Evolutionary conservation across 139 green algal species (phyloP), one percentile per base, ranked within the genome.

Genomic region (Chlorella ohadii): DNA sequence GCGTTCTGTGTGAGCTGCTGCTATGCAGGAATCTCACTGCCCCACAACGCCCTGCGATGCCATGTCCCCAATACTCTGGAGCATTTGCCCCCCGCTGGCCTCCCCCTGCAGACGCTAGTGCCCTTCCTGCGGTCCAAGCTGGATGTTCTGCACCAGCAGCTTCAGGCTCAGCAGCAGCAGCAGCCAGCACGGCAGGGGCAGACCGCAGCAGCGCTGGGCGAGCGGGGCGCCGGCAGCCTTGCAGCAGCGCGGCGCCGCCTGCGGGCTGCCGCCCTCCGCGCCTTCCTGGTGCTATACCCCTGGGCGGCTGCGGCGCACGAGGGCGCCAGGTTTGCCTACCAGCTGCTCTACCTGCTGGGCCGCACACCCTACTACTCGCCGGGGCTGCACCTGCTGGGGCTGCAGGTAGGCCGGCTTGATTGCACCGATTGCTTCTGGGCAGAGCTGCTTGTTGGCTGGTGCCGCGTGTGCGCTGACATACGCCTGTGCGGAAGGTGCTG

Each of bases 281-380:
- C 86, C 2, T 86, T 93, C 36, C 22, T 94, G 61, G 51, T 63
- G 0, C 44, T 64, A 12, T 96, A 94, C 81, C 94, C 94, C 36
- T 92, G 77, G 71, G 16, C 91, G 6, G 87, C 90, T 33, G 87
- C 91, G 11, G 84, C 56, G 4, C 64, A 92, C 47, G 91, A 98
- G 77, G 90, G 79, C 15, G 51, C 79, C 1, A 75, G 77, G 15
- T 92, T 97, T 57, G 84, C 78, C 16, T 97, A 95, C 83, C 94
- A 98, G 85, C 63, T 96, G 78, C 36, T 84, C 0, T 97, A 96
- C 80, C 81, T 98, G 75, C 79, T 97, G 79, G 86, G 86, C 0
- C 63, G 72, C 13, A 85, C 84, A 0, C 85, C 89, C 0, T 94
- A 83, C 67, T 94, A 85, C 70, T 90, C 88, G 1, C 93, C 93